These are phyloP conservation scores for Salicornia ramosissima DNA, from an alignment of 148 eudicot species.

Conservation along the genomic window DNA sequence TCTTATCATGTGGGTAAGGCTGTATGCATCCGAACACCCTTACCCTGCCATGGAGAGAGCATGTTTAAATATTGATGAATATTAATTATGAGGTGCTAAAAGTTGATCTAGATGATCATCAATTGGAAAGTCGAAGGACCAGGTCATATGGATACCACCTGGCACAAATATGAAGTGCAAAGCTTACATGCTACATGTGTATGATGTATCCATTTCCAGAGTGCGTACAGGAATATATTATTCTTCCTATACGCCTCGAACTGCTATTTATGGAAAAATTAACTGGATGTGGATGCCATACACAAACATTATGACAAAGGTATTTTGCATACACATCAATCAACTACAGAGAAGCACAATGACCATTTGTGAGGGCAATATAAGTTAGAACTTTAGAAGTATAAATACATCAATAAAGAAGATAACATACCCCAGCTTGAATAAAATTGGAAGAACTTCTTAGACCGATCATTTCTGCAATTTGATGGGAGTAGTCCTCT, in stretches of 20 bases:
- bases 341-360: not conserved
- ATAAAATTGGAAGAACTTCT: conserved; percentile 83
- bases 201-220: too few relatives aligned
- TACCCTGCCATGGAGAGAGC: not conserved
- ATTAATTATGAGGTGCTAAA: too few relatives aligned
- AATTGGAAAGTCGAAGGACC: too few relatives aligned
- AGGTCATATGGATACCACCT: not conserved
- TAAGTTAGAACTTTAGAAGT: not conserved
- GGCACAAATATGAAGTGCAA: not conserved
- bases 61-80: too few relatives aligned
- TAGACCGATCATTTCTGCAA: conserved; percentile 95
- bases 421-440: conserved; percentile 70
- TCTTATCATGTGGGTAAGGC: not conserved
- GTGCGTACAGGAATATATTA: not conserved
- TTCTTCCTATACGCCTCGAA: not conserved
- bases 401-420: not conserved
- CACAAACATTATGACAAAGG: not conserved
- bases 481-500: conserved; percentile 97
- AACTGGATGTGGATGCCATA: not conserved
- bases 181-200: not conserved
- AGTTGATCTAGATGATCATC: too few relatives aligned
- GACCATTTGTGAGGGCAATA: not conserved
- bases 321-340: not conserved
- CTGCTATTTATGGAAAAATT: not conserved
- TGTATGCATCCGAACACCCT: not conserved